Evolutionary conservation across 2,329 filamentous ascomycete species (phyloP).

Genomic region (Annulohypoxylon truncatum): DNA sequence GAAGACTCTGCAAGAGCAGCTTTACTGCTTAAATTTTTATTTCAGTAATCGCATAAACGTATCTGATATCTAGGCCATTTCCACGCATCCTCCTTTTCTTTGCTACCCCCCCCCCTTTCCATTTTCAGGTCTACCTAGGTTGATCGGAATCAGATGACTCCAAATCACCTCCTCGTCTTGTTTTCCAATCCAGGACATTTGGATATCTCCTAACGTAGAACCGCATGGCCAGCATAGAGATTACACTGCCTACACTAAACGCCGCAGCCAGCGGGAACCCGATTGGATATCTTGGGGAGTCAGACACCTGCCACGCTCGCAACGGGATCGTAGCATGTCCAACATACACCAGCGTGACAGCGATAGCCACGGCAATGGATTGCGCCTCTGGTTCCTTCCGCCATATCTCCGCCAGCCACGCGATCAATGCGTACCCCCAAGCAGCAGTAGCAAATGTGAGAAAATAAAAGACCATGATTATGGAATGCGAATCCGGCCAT

Average conservation of each 20-base stretch:
- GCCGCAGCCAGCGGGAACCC: background rate
- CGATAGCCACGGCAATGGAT: constrained; percentile 51
- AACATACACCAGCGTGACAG: constrained; percentile 54
- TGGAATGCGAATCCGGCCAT: constrained; percentile 22
- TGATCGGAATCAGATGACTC: background rate
- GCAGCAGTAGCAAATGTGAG: constrained; percentile 18
- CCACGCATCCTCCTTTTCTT: constrained; percentile 48
- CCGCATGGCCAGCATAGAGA: background rate
- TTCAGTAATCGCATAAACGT: too few relatives aligned
- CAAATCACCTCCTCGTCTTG: background rate
- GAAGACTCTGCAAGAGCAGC: too few relatives aligned
- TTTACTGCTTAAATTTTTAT: too few relatives aligned
- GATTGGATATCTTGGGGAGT: background rate
- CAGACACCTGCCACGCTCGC: background rate
- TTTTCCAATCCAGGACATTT: background rate
- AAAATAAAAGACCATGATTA: constrained; percentile 23
- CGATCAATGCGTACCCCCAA: constrained; percentile 20
- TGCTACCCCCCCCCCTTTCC: background rate
- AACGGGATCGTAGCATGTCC: constrained; percentile 31
- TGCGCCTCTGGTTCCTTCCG: constrained; percentile 35
- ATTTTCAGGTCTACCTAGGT: background rate
- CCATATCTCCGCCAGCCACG: constrained; percentile 18
- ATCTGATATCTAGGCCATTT: too few relatives aligned
- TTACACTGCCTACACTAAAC: background rate
- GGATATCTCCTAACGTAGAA: background rate